Evolutionary conservation across 306 rosid species (phyloP), one percentile per base, ranked within the genome.

Genomic region (Medicago arabica): DNA sequence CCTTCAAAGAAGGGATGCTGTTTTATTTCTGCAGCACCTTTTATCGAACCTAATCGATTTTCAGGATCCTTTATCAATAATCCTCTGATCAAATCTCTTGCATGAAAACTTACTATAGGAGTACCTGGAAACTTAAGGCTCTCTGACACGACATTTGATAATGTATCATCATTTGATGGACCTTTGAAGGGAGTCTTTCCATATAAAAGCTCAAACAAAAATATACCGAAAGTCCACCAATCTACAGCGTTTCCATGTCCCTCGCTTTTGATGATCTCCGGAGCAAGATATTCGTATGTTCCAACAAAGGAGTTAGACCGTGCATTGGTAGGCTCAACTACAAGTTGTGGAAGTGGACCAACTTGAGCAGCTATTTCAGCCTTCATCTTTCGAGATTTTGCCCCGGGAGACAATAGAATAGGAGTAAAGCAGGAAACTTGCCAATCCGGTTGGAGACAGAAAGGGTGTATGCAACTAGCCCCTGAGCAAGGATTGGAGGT

Each of bases 181-280:
- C 99, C 97, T 75, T 92, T 92, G 85, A 95, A 92, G 59, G 99
- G 99, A 36, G 99, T 95, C 84, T 81, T 95, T 16, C 99, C 99
- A 54, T 95, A 95, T 17, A 95, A 82, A 70, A 95, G 89, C 88
- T 95, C 99, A 18, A 92, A 95, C 75, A 95, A 72, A 70, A 95
- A 84, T 73, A 95, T 89, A 67, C 99, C 99, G n/a, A 86, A 89
- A 17, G 97, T 90, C 99, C 99, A 92, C 99, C 99, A 92, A 83
- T 92, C 97, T 34, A 92, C 99, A 2, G 97, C 88, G 67, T 85
- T 95, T 46, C 99, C 99, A 49, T 95, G 99, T 67, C 97, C 90
- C 62, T 92, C 90, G 0, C 96, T 90, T 69, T 89, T 92, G 82
- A 95, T 83, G 73, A 95, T 92, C 90, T 96, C 99, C 0, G 99